phyloP scores from a whole-genome alignment of 2,329 filamentous ascomycete genomes.

The Volutella citrinella region DNA sequence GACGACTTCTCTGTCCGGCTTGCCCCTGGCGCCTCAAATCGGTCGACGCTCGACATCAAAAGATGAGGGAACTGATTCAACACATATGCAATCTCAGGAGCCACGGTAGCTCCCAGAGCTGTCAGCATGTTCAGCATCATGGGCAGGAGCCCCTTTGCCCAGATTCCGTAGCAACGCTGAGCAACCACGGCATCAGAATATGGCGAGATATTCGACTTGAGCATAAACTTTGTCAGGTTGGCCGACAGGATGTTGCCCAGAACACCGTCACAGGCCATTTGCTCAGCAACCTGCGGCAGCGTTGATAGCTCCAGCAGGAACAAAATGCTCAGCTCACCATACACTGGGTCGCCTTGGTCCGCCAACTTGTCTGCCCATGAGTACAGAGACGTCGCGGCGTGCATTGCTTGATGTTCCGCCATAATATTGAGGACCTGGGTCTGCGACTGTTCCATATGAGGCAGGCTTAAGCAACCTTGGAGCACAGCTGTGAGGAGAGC shows the following conservation, averaged over 20 bases:
- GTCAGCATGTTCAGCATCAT: slow-evolving; percentile 85
- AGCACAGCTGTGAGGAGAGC: slow-evolving; percentile 83
- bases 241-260: slow-evolving; percentile 77
- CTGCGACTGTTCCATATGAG: slow-evolving; percentile 69
- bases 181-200: slow-evolving; percentile 69
- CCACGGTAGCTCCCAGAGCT: slow-evolving; percentile 76
- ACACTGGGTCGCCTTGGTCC: slow-evolving; percentile 78
- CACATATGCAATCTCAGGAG: slow-evolving; percentile 80
- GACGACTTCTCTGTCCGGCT: slow-evolving; percentile 49
- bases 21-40: slow-evolving; percentile 62
- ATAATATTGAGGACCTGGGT: slow-evolving; percentile 69
- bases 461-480: slow-evolving; percentile 77
- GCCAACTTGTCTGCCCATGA: slow-evolving; percentile 89
- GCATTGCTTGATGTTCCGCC: slow-evolving; percentile 68
- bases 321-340: slow-evolving; percentile 85
- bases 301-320: slow-evolving; percentile 87
- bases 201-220: slow-evolving; percentile 68
- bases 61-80: slow-evolving; percentile 86
- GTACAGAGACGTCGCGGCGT: slow-evolving; percentile 82
- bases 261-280: slow-evolving; percentile 83
- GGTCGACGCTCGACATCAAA: slow-evolving; percentile 66
- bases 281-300: slow-evolving; percentile 78
- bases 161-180: slow-evolving; percentile 81
- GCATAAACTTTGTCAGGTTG: slow-evolving; percentile 74
- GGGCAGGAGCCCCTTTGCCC: slow-evolving; percentile 84